Base-by-base conservation (phyloP, 371 early-diverging fungal genomes). In the Synchytrium microbalum region DNA sequence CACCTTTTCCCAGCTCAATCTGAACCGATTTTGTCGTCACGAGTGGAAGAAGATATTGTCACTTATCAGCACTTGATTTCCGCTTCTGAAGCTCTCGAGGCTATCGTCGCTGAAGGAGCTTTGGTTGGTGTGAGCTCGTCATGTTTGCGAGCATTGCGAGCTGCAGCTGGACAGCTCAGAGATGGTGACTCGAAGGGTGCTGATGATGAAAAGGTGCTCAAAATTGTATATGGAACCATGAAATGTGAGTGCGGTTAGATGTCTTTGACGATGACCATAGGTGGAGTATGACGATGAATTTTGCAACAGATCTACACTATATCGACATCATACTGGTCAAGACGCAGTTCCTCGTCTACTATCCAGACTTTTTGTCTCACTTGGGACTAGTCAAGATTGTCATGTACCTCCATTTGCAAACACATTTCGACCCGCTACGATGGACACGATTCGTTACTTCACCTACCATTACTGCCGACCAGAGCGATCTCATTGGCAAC, bases 201-300 rank as follows among this genome's bases (percentile, higher is more conserved):
- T 1, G 29, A 63, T n/a, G 74, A 74, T 54, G 79, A 76, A 46
- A 67, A 69, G 16, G 75, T 79, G 24, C 59, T 79, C 63, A 61
- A 69, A 25, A 73, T 94, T 55, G 84, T 95, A 32, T 93, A 93
- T 71, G 92, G 94, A 64, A 92, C 95, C 1, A 82, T 95, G 68
- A 93, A 93, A 79, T 87, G 92, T 90, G 79, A 67, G 83, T 33
- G 10, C 14, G 24, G 24, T 30, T 46, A 23, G 10, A n/a, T 2
- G 1, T 58, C 0, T 10, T 13, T 16, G 57, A 57, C 57, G 14
- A 13, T 14, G 27, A n/a, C 51, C 51, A 80, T 26, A 77, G 77
- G 31, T 70, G 75, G 27, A 69, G 84, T n/a, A 72, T 86, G 27
- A 79, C 52, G 31, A 28, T 56, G 55, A 24, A 59, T 32, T 31